These are phyloP conservation scores for Plasmodium berghei DNA, from an alignment of 169 alveolate genomes.

Conservation along the genomic window DNA sequence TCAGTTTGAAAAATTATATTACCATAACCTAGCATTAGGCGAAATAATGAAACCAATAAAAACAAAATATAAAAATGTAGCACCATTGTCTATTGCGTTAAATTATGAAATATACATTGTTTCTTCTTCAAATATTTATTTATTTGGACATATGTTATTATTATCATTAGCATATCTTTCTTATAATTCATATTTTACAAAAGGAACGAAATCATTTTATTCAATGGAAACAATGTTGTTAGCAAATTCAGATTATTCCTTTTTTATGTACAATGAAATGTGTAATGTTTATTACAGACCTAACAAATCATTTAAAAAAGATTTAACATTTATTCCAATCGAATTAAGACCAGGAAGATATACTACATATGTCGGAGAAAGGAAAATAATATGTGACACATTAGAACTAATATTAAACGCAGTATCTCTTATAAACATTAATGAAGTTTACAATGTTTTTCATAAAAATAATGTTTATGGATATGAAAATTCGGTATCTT, in stretches of 20 bases:
- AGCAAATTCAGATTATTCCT: slow-evolving; percentile 55
- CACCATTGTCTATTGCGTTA: slow-evolving; percentile 28
- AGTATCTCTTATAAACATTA: slow-evolving; percentile 11
- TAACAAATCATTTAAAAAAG: slow-evolving; percentile 24
- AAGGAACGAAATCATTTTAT: slow-evolving; percentile 57
- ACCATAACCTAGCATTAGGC: slow-evolving; percentile 48
- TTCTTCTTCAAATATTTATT: slow-evolving; percentile 36
- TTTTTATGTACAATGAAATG: slow-evolving; percentile 72
- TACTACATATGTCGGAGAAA: slow-evolving; percentile 55
- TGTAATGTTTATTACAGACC: slow-evolving; percentile 57
- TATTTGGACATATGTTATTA: slow-evolving; percentile 53
- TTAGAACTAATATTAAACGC: slow-evolving; percentile 64
- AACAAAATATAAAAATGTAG: slow-evolving; percentile 14
- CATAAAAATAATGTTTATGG: slow-evolving; percentile 21
- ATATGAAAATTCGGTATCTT: slow-evolving; percentile 69
- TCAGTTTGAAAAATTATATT: slow-evolving; percentile 51
- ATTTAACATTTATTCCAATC: slow-evolving; percentile 61
- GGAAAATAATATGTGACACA: slow-evolving; percentile 42
- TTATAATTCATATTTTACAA: slow-evolving; percentile 23
- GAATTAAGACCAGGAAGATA: slow-evolving; percentile 47
- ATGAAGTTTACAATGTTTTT: slow-evolving; percentile 45
- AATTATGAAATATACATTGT: slow-evolving; percentile 51
- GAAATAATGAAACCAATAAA: slow-evolving; percentile 53
- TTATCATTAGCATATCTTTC: slow-evolving; percentile 71
- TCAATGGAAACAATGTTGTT: slow-evolving; percentile 42